Percentiles rank a stretch among this genome's conserved stretches.
Conservation (phyloP, 2,329 filamentous ascomycete species). For the Penicillium paneum region DNA sequence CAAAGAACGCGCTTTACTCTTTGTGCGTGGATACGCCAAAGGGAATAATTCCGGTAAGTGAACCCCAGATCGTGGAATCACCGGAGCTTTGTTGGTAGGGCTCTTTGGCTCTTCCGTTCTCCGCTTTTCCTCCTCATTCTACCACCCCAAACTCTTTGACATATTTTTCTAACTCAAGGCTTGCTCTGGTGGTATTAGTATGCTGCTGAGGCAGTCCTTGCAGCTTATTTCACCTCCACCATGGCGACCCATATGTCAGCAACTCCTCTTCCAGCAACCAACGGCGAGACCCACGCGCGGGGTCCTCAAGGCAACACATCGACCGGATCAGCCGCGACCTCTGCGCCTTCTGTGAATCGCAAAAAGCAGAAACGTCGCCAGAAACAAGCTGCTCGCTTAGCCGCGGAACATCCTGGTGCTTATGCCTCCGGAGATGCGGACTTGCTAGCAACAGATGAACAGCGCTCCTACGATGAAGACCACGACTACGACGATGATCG, state of each 20-base stretch:
- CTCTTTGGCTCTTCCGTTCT: constrained; percentile 25
- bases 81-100: constrained; percentile 27
- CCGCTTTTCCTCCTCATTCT: constrained; percentile 16
- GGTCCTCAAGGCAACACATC: constrained; percentile 20
- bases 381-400: constrained; percentile 73
- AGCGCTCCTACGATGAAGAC: constrained; percentile 31
- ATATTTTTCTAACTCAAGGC: constrained; percentile 1
- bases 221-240: constrained; percentile 22
- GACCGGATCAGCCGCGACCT: constrained; percentile 10
- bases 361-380: constrained; percentile 94
- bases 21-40: constrained; percentile 11
- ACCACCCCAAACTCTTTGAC: constrained; percentile 8
- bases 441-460: constrained; percentile 28
- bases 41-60: constrained; percentile 19
- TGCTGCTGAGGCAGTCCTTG: constrained; percentile 22
- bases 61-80: constrained; percentile 17
- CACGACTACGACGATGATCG: constrained; percentile 35
- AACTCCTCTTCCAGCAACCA: constrained; percentile 28
- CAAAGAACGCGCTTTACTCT: constrained; percentile 13
- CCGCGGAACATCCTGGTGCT: constrained; percentile 49
- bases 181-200: constrained; percentile 10
- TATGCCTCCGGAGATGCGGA: constrained; percentile 27
- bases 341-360: constrained; percentile 61
- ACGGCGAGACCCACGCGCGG: constrained; percentile 28
- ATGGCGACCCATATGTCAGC: constrained; percentile 30